phyloP scores from a whole-genome alignment of 2,329 filamentous ascomycete genomes.

The Calonectria crousiana region DNA sequence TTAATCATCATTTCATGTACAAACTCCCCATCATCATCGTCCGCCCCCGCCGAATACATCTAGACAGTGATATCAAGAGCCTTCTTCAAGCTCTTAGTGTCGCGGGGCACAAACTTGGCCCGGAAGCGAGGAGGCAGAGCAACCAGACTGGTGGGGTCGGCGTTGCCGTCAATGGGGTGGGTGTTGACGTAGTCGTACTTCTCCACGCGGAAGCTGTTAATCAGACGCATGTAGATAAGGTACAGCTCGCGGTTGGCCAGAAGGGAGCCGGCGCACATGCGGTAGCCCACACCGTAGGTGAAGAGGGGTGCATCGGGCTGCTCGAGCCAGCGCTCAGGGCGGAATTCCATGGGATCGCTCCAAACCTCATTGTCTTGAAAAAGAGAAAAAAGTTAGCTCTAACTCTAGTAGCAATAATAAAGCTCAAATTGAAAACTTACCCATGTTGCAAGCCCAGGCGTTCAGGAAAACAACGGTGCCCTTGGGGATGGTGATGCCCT shows the following conservation, averaged over 20 bases:
- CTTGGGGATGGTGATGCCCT: constrained; percentile 69
- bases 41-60: not conserved
- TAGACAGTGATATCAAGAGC: constrained; percentile 24
- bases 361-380: constrained; percentile 32
- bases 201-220: constrained; percentile 71
- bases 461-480: constrained; percentile 76
- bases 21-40: not conserved
- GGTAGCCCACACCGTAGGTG: constrained; percentile 74
- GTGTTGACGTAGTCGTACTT: constrained; percentile 66
- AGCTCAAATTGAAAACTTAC: constrained; percentile 50
- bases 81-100: constrained; percentile 33
- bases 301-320: constrained; percentile 74
- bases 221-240: constrained; percentile 70
- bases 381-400: not conserved
- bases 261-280: constrained; percentile 71
- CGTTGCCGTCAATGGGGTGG: constrained; percentile 69
- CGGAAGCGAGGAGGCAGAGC: constrained; percentile 70
- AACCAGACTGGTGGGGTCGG: constrained; percentile 72
- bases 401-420: accelerated
- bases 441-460: constrained; percentile 77
- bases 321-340: constrained; percentile 66
- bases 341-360: constrained; percentile 67
- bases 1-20: constrained; percentile 4
- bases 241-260: constrained; percentile 75
- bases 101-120: constrained; percentile 68